Evolutionary conservation across 805 yeast genomes (phyloP).

Genomic region (Pichia nakasei): DNA sequence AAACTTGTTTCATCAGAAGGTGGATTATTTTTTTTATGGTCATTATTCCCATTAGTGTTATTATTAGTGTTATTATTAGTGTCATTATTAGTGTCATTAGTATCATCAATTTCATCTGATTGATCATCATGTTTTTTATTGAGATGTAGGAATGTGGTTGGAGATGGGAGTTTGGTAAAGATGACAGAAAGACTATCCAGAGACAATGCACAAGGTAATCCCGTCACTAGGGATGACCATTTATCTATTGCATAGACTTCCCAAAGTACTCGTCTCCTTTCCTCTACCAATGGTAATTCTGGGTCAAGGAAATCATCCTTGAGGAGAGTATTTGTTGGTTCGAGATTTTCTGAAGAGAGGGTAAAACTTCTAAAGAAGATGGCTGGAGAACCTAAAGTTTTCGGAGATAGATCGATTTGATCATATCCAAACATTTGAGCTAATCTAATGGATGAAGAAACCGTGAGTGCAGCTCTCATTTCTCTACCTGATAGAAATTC

Average conservation of each 20-base stretch:
- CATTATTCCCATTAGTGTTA: neutral
- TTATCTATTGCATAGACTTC: slow-evolving; percentile 23
- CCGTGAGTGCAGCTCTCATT: slow-evolving; percentile 21
- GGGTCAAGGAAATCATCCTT: slow-evolving; percentile 19
- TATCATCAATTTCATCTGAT: neutral
- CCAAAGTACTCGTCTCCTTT: slow-evolving; percentile 26
- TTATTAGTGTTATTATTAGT: neutral
- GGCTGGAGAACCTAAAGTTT: slow-evolving; percentile 13
- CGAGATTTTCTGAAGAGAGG: slow-evolving; percentile 3
- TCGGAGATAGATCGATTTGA: slow-evolving; percentile 21
- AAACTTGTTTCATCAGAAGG: slow-evolving; percentile 7
- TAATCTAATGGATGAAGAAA: slow-evolving; percentile 20
- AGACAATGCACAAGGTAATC: slow-evolving; percentile 24
- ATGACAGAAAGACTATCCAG: slow-evolving; percentile 21
- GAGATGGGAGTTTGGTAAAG: slow-evolving; percentile 24
- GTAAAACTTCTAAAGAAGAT: slow-evolving; percentile 12
- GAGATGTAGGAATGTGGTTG: slow-evolving; percentile 18
- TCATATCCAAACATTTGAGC: slow-evolving; percentile 25
- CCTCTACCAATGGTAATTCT: slow-evolving; percentile 22
- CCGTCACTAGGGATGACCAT: slow-evolving; percentile 26
- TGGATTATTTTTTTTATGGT: neutral
- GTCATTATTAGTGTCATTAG: neutral
- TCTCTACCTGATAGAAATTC: slow-evolving; percentile 22
- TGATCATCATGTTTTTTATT: slow-evolving; percentile 3
- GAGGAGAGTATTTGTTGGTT: slow-evolving; percentile 7